Conservation (phyloP, 2,329 filamentous ascomycete species). For the Pezicula carpinea region DNA sequence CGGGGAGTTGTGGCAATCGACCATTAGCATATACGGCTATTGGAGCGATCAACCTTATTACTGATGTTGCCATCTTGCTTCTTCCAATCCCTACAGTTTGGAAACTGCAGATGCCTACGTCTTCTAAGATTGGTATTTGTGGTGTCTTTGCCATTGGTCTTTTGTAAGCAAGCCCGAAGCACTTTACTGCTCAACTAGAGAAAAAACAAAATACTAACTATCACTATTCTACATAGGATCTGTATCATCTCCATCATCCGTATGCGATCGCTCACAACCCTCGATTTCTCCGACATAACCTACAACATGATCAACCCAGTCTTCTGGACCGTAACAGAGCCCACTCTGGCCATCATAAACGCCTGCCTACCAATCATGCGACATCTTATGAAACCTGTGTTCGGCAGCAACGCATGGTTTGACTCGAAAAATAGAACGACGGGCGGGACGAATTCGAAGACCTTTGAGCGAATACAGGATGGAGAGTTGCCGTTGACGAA, state of each 20-base stretch:
- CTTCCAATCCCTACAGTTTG: constrained; percentile 44
- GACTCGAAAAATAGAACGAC: not conserved
- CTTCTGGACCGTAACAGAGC: constrained; percentile 17
- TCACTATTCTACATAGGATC: constrained; percentile 9
- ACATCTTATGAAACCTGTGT: not conserved
- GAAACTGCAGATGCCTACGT: constrained; percentile 36
- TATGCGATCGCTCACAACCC: constrained; percentile 18
- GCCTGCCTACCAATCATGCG: constrained; percentile 3
- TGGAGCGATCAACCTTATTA: constrained; percentile 40
- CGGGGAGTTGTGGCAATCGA: constrained; percentile 32
- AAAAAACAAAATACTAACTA: not conserved
- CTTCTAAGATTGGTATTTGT: constrained; percentile 37
- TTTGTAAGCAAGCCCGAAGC: constrained; percentile 31
- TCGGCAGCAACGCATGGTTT: not conserved
- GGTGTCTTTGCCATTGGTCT: constrained; percentile 38
- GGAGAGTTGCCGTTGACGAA: not conserved
- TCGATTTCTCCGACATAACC: constrained; percentile 23
- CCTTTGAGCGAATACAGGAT: not conserved
- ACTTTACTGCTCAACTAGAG: not conserved
- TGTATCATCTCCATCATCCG: constrained; percentile 22
- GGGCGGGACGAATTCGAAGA: not conserved
- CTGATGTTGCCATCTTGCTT: constrained; percentile 40
- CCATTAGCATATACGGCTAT: constrained; percentile 34
- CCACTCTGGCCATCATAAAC: constrained; percentile 1
- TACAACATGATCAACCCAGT: constrained; percentile 18